Evolutionary conservation across 305 asterid species (phyloP).

Genomic region (Solanum aculeatissimum): DNA sequence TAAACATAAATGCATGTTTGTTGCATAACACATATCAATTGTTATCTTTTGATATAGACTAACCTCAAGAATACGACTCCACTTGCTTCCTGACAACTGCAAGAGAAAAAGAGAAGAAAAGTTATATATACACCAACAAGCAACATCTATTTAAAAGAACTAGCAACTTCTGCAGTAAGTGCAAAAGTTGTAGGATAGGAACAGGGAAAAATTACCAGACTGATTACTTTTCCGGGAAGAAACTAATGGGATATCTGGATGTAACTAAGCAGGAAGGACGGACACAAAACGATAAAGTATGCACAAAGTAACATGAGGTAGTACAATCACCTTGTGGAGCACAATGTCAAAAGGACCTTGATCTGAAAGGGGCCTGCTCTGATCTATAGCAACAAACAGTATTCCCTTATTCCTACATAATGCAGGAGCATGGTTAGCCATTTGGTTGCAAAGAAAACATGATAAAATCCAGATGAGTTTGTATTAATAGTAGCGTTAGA

Average conservation of each 20-base stretch:
- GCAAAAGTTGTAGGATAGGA: not conserved
- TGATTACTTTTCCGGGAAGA: not conserved
- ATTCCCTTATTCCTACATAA: slow-evolving; percentile 72
- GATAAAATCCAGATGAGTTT: not conserved
- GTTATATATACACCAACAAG: not conserved
- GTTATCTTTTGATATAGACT: slow-evolving; percentile 14
- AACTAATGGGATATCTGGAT: not conserved
- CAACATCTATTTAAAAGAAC: not conserved
- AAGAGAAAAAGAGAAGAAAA: not conserved
- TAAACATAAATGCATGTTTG: not conserved
- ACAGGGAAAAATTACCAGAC: not conserved
- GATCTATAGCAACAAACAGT: slow-evolving; percentile 72
- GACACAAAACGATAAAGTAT: not conserved
- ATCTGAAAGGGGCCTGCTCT: slow-evolving; percentile 62
- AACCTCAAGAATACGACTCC: slow-evolving; percentile 87
- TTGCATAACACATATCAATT: not conserved
- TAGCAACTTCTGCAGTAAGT: not conserved
- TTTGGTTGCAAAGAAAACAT: not conserved
- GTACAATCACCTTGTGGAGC: slow-evolving; percentile 61
- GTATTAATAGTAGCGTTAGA: not conserved
- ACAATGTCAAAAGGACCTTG: slow-evolving; percentile 93
- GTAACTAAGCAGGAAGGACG: not conserved
- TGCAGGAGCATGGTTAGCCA: not conserved
- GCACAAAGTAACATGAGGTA: not conserved
- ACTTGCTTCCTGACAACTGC: slow-evolving; percentile 93